Conservation (phyloP, 495 filamentous ascomycete genomes). For the Paragyromitra xinjiangensis region DNA sequence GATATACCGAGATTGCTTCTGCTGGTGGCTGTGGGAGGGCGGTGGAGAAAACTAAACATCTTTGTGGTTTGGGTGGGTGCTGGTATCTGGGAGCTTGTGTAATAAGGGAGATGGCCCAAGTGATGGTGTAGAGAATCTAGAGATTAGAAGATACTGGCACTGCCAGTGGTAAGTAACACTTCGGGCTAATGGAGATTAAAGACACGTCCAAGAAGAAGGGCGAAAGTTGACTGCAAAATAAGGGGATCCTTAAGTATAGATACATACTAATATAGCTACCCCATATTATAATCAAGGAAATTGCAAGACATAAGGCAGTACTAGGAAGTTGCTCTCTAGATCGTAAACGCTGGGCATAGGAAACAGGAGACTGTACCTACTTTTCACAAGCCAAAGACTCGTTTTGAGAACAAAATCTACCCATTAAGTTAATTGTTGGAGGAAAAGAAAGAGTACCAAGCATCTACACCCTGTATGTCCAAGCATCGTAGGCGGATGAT, state of each 20-base stretch:
- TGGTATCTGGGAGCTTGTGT: neutral
- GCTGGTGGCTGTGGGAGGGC: neutral
- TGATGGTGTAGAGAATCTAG: neutral
- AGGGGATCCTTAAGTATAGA: neutral
- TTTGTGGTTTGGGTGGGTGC: neutral
- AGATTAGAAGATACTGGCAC: neutral
- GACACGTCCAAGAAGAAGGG: neutral
- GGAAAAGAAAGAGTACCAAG: neutral
- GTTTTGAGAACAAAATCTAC: neutral
- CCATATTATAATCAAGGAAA: neutral
- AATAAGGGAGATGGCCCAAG: neutral
- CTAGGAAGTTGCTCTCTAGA: neutral
- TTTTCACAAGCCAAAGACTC: neutral
- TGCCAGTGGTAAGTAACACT: constrained; percentile 8
- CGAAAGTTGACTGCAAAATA: neutral
- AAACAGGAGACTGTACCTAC: neutral
- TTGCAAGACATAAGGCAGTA: neutral
- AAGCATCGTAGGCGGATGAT: constrained; percentile 1
- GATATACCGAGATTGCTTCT: neutral
- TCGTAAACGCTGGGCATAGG: neutral
- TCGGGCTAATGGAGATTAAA: neutral
- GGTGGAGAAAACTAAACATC: constrained; percentile 15
- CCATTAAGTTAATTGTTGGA: neutral
- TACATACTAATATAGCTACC: neutral
- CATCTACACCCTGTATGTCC: neutral